phyloP scores from a whole-genome alignment of 1,284 basidiomycete genomes.

The Pseudozyma hubeiensis region DNA sequence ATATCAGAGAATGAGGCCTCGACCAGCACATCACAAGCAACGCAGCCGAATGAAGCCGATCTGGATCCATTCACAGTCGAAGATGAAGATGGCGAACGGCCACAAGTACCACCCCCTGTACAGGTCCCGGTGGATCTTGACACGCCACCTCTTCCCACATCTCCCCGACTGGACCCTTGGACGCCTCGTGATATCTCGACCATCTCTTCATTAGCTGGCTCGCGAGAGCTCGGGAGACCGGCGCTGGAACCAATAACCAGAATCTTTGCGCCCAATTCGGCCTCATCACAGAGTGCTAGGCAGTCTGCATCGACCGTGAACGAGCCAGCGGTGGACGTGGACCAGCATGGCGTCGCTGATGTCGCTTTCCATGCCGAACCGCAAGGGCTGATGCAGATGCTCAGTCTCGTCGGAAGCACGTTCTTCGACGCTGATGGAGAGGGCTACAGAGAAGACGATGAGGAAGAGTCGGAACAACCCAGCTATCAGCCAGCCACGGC shows the following conservation, averaged over 20 bases:
- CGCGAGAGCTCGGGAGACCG: slow-evolving; percentile 32
- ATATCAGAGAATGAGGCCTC: not conserved
- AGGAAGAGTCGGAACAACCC: slow-evolving; percentile 10
- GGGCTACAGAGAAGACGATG: slow-evolving; percentile 42
- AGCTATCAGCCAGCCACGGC: not conserved
- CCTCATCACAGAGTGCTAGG: slow-evolving; percentile 1
- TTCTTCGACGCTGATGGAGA: slow-evolving; percentile 56
- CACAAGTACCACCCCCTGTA: not conserved
- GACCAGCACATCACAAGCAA: not conserved
- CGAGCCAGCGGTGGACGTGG: not conserved
- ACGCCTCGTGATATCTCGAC: slow-evolving; percentile 47
- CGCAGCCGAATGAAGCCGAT: not conserved
- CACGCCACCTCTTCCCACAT: slow-evolving; percentile 36
- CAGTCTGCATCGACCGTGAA: not conserved
- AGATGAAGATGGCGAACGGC: slow-evolving; percentile 2
- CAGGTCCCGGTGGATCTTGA: slow-evolving; percentile 10
- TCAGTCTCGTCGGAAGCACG: slow-evolving; percentile 58
- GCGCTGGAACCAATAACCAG: slow-evolving; percentile 31
- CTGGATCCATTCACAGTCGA: slow-evolving; percentile 7
- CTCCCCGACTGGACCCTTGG: slow-evolving; percentile 40
- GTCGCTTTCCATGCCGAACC: slow-evolving; percentile 41
- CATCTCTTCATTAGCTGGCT: slow-evolving; percentile 42
- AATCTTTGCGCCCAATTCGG: slow-evolving; percentile 11
- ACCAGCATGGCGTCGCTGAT: not conserved
- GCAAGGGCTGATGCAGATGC: slow-evolving; percentile 62